Evolutionary conservation across 306 rosid species (phyloP), one percentile per base, ranked within the genome.

Genomic region (Cajanus cajan): DNA sequence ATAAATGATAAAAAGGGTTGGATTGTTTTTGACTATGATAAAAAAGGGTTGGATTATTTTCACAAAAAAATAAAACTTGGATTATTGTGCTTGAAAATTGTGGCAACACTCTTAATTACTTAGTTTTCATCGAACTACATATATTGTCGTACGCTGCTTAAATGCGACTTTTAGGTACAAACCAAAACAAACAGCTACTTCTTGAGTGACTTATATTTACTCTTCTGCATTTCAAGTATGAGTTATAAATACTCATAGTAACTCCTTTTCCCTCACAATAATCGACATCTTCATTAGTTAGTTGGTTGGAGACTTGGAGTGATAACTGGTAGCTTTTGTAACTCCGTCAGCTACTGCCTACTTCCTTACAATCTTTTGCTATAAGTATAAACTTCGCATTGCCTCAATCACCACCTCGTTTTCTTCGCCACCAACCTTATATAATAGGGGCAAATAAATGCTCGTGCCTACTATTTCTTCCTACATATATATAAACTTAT

Each of bases 271-370:
- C 77, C 72, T 69, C 77, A 21, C 13, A 18, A 4, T 55, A 37
- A 72, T 72, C 19, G 47, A 51, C 48, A 51, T 7, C 48, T 67
- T 21, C 69, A 34, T 25, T 8, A 28, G 21, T 44, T 68, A 22
- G 33, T 67, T 65, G 7, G 24, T 68, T 68, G 68, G 44, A n/a
- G n/a, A n/a, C n/a, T 67, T 78, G 76, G 37, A 55, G 62, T 43
- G 76, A 55, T 68, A 10, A 22, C 16, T 8, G 8, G 31, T 12
- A 13, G 39, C 73, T 71, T 39, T n/a, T 47, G n/a, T 71, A 47
- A 71, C 77, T 40, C 68, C 52, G 5, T 57, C 77, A 40, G n/a
- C 81, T 59, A 43, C 79, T 19, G 57, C 40, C 31, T 57, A 43
- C 79, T 19, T 69, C 40, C 31, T 57, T 19, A 22, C 54, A 22